Evolutionary conservation across 2,329 filamentous ascomycete species (phyloP).

Genomic region (Arthrobotrys conoides): DNA sequence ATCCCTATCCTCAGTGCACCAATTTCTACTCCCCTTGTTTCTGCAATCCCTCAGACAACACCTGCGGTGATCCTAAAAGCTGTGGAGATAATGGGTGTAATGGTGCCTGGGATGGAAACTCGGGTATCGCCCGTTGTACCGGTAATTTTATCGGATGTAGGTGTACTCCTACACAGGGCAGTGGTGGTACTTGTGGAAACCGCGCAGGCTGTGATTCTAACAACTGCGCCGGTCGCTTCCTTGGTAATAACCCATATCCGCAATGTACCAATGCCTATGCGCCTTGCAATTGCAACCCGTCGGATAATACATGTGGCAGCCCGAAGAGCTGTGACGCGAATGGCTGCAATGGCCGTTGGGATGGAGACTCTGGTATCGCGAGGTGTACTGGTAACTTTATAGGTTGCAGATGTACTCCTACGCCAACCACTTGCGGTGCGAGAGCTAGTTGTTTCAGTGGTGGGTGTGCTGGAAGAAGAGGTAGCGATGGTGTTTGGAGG

Average conservation of each 20-base stretch:
- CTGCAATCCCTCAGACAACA: slow-evolving; percentile 25
- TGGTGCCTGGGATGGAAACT: slow-evolving; percentile 20
- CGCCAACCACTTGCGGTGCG: slow-evolving; percentile 2
- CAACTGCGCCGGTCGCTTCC: slow-evolving; percentile 26
- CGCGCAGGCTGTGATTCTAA: slow-evolving; percentile 22
- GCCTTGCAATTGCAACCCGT: slow-evolving; percentile 31
- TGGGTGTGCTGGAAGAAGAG: slow-evolving; percentile 30
- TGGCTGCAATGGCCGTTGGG: slow-evolving; percentile 31
- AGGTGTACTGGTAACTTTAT: slow-evolving; percentile 37
- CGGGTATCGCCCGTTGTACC: slow-evolving; percentile 10
- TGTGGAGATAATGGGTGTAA: slow-evolving; percentile 22
- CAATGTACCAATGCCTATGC: slow-evolving; percentile 29
- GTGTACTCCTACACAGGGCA: slow-evolving; percentile 37
- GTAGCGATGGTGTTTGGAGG: slow-evolving; percentile 30
- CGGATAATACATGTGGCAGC: slow-evolving; percentile 30
- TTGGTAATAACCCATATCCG: slow-evolving; percentile 24
- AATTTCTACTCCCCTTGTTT: not conserved
- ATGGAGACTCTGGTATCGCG: slow-evolving; percentile 23
- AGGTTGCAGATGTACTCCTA: slow-evolving; percentile 27
- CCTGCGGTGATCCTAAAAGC: slow-evolving; percentile 9
- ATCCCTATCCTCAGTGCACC: slow-evolving; percentile 31
- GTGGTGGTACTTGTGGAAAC: slow-evolving; percentile 25
- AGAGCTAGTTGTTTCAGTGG: slow-evolving; percentile 31
- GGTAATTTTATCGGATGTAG: slow-evolving; percentile 25
- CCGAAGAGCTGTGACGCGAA: slow-evolving; percentile 31